Evolutionary conservation across 345 rosid genomes (phyloP).

Genomic region (Turnera subulata): DNA sequence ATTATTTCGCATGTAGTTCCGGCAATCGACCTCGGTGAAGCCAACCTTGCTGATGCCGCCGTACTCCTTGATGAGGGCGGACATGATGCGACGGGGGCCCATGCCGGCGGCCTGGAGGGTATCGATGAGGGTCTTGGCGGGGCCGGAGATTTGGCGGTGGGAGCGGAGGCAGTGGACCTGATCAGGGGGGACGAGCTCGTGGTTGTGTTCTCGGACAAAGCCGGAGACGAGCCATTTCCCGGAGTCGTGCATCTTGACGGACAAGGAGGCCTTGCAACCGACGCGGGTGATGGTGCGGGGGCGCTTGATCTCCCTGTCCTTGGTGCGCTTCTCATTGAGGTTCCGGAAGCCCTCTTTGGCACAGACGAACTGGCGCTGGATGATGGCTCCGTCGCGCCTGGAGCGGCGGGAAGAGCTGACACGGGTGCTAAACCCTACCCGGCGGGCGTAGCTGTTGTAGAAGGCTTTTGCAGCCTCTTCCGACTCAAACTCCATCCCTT

Average conservation of each 20-base stretch:
- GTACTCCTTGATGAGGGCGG: constrained; percentile 43
- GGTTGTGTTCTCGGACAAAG: constrained; percentile 50
- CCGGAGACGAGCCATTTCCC: constrained; percentile 58
- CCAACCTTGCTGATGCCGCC: constrained; percentile 53
- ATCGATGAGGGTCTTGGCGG: constrained; percentile 60
- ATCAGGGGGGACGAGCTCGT: constrained; percentile 57
- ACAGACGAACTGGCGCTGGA: constrained; percentile 62
- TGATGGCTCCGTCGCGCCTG: constrained; percentile 61
- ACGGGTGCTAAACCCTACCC: constrained; percentile 54
- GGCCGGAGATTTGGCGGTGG: constrained; percentile 56
- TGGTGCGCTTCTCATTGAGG: constrained; percentile 53
- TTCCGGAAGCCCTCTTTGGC: constrained; percentile 67
- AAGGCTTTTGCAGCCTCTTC: constrained; percentile 67
- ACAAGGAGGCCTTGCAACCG: constrained; percentile 57
- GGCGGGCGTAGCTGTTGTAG: constrained; percentile 60
- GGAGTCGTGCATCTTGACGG: constrained; percentile 58
- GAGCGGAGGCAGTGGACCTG: constrained; percentile 57
- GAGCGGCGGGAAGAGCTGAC: constrained; percentile 63
- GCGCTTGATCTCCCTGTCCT: constrained; percentile 60
- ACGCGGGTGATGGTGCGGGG: constrained; percentile 52
- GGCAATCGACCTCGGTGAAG: constrained; percentile 48
- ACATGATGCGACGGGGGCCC: constrained; percentile 64
- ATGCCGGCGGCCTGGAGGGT: constrained; percentile 61
- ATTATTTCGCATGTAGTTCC: constrained; percentile 47
- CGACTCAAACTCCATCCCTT: constrained; percentile 62